Percentiles rank a stretch among this genome's conserved stretches.
These are phyloP conservation scores for Trichosanthes cucumerina DNA, from an alignment of 306 rosid genomes.

Conservation along the genomic window DNA sequence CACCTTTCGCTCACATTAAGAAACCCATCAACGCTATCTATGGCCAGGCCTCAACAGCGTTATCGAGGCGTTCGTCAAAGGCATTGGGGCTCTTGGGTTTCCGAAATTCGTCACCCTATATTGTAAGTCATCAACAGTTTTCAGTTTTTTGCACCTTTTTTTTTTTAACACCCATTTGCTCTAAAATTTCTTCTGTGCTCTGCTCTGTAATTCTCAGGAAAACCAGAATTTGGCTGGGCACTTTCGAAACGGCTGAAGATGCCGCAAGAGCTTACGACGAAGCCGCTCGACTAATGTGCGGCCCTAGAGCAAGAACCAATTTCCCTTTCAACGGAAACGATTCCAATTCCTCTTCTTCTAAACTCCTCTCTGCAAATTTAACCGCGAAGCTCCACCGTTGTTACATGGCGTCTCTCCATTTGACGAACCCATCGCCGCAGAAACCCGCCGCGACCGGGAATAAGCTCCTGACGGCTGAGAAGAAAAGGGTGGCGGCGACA, in stretches of 20 bases:
- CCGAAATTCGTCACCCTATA: constrained; percentile 92
- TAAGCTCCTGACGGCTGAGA: constrained; percentile 8
- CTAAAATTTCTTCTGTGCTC: not conserved
- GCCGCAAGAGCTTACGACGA: constrained; percentile 92
- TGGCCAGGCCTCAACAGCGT: constrained; percentile 93
- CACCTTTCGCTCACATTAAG: not conserved
- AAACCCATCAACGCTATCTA: constrained; percentile 10
- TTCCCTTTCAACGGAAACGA: constrained; percentile 76
- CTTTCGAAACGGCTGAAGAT: constrained; percentile 89
- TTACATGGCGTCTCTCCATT: constrained; percentile 77
- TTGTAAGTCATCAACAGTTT: constrained; percentile 24
- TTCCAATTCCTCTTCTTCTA: constrained; percentile 58
- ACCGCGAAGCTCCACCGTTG: constrained; percentile 82
- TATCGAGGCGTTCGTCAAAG: constrained; percentile 96
- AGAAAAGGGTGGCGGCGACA: constrained; percentile 13
- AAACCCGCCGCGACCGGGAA: not conserved
- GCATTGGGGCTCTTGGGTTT: constrained; percentile 99
- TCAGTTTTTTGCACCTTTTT: not conserved
- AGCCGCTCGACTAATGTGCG: constrained; percentile 93
- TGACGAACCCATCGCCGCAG: constrained; percentile 35
- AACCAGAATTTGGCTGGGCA: constrained; percentile 93
- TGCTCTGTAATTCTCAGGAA: constrained; percentile 34
- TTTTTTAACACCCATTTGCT: not conserved
- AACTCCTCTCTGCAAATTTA: constrained; percentile 78
- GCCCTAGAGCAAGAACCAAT: constrained; percentile 77